These are phyloP conservation scores for Candida maris DNA, from an alignment of 805 yeast species.

Conservation along the genomic window DNA sequence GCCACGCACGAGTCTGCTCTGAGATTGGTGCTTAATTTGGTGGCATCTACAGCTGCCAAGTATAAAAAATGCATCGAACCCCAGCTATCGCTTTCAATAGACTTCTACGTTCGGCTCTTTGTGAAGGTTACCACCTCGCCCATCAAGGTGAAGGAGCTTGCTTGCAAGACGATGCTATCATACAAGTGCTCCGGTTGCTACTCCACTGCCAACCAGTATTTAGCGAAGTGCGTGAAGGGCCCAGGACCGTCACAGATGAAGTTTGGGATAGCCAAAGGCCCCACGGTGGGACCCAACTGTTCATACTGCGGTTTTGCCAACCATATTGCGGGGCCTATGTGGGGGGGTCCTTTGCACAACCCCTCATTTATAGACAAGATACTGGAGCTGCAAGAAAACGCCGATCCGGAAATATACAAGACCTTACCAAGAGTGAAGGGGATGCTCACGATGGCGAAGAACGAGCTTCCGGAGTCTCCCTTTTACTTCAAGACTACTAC, in stretches of 20 bases:
- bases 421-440: conserved; percentile 86
- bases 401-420: conserved; percentile 59
- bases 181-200: conserved; percentile 90
- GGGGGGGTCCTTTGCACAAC: conserved; percentile 79
- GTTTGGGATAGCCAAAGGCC: conserved; percentile 64
- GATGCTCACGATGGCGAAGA: conserved; percentile 80
- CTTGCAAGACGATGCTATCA: conserved; percentile 71
- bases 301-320: conserved; percentile 62
- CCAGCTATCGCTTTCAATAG: conserved; percentile 77
- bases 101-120: conserved; percentile 86
- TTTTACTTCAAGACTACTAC: conserved; percentile 83
- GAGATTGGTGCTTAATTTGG: conserved; percentile 72
- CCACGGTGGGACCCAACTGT: conserved; percentile 60
- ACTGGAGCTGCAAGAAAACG: conserved; percentile 46
- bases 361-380: conserved; percentile 61
- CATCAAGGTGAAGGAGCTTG: conserved; percentile 71
- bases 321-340: conserved; percentile 95
- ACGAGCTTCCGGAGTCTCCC: conserved; percentile 62
- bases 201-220: conserved; percentile 60
- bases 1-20: conserved; percentile 92
- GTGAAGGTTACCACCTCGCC: conserved; percentile 78
- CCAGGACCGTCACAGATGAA: conserved; percentile 31
- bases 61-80: conserved; percentile 89
- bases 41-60: conserved; percentile 82
- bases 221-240: conserved; percentile 56